Evolutionary conservation across 352 stramenopile genomes (phyloP), one percentile per base, ranked within the genome.

Genomic region (Pythium sp.): DNA sequence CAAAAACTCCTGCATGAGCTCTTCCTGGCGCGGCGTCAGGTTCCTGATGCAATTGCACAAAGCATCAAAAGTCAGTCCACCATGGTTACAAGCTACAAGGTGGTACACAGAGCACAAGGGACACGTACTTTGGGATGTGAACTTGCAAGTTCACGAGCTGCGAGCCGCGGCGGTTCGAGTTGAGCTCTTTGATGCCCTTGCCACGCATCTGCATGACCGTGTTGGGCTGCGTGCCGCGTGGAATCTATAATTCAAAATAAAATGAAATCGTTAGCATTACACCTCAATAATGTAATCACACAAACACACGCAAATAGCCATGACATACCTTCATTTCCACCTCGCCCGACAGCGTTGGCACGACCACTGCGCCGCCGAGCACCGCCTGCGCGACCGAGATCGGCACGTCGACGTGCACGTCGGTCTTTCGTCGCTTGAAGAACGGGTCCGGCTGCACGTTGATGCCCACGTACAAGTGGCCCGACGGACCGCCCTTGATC

Each of bases 91-190:
- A 63, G 2, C 5, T 26, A 36, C 22, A 24, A 64, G 3, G 5
- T 5, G 24, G 18, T 32, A 60, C 18, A 24, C 18, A 46, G 7
- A 55, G 3, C 22, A 47, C 6, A 22, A 20, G 18, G 9, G n/a
- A 57, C 15, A 87, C 81, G 73, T 84, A 94, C 81, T 95, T 98
- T 62, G 97, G 97, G 56, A 99, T 92, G 69, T 97, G 79, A 59
- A 99, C 88, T 75, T 99, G 97, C 34, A 99, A 67, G 69, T 98
- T 98, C 38, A 99, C 97, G 53, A 99, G 83, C 77, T 99, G 98
- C 73, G 98, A 98, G 57, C 97, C 98, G 36, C 93, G 85, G 65
- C 90, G 86, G 68, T 86, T 90, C 57, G 92, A 95, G 72, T 97
- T 97, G 65, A 99, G 84, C 61, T 97, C 82, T 69, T 96, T 97